These are phyloP conservation scores for Giardia muris DNA, from an alignment of 208 protist genomes.

Conservation along the genomic window DNA sequence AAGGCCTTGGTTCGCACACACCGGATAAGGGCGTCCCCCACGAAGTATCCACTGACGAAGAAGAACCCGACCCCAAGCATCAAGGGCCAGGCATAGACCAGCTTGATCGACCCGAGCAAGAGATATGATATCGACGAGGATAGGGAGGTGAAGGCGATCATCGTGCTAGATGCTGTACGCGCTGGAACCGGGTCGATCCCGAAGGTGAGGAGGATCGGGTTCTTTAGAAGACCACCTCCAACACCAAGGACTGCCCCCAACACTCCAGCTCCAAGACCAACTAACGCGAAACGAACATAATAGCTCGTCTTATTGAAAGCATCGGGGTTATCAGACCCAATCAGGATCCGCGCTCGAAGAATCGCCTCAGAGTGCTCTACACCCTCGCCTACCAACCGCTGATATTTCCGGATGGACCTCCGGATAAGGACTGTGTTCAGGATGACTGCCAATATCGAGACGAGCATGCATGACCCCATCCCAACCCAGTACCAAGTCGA, in stretches of 20 bases:
- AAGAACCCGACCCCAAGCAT: neutral
- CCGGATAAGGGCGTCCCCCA: neutral
- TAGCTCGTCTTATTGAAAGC: neutral
- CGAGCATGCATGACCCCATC: neutral
- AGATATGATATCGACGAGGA: neutral
- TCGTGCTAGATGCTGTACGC: neutral
- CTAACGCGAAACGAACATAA: neutral
- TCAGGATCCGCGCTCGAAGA: neutral
- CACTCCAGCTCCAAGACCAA: neutral
- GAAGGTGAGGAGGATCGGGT: neutral
- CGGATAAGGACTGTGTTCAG: neutral
- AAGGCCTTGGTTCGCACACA: neutral
- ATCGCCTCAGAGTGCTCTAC: neutral
- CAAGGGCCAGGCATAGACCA: neutral
- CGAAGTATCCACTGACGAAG: neutral
- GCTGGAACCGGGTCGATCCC: neutral
- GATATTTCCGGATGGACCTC: neutral
- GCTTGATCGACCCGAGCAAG: neutral
- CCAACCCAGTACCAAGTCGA: neutral
- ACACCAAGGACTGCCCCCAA: neutral
- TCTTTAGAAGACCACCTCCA: neutral
- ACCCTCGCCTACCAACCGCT: neutral
- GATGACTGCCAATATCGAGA: neutral
- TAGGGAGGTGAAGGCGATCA: conserved; percentile 23
- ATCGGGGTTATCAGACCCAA: neutral